Conservation (phyloP, 2,329 filamentous ascomycete species). For the Davidsoniella virescens region DNA sequence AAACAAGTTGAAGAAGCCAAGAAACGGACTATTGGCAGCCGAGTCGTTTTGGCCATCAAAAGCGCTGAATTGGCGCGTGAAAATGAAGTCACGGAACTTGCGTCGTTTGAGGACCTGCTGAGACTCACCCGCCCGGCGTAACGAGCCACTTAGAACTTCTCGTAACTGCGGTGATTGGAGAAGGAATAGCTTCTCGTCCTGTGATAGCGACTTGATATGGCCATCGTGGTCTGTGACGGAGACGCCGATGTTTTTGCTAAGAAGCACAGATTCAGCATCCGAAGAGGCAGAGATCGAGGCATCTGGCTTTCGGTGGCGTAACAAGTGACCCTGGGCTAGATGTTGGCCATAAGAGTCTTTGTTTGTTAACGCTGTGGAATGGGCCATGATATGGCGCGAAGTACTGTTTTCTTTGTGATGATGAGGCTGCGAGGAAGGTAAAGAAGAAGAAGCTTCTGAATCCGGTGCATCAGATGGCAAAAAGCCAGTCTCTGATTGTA, state of each 20-base stretch:
- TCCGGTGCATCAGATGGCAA: conserved; percentile 3
- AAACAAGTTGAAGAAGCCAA: conserved; percentile 66
- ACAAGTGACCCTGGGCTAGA: background rate
- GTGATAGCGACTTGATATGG: conserved; percentile 16
- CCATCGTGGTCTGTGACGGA: conserved; percentile 7
- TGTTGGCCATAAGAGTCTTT: background rate
- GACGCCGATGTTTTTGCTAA: conserved; percentile 14
- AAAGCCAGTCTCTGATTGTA: conserved; percentile 1
- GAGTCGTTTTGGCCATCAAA: conserved; percentile 57
- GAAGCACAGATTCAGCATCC: conserved; percentile 10
- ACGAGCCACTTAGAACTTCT: conserved; percentile 2
- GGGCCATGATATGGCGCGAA: background rate
- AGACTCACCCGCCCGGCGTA: background rate
- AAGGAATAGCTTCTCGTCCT: conserved; percentile 12
- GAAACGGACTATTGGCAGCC: conserved; percentile 51
- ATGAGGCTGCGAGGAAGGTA: background rate
- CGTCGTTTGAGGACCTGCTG: conserved; percentile 8
- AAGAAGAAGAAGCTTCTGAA: background rate
- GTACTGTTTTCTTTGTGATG: background rate
- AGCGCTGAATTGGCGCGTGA: conserved; percentile 55
- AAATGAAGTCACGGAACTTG: conserved; percentile 39
- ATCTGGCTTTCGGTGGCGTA: conserved; percentile 5
- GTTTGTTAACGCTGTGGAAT: background rate
- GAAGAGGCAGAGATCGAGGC: background rate
- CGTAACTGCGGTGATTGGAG: conserved; percentile 10